phyloP scores from a whole-genome alignment of 305 asterid genomes.

The Withania somnifera region DNA sequence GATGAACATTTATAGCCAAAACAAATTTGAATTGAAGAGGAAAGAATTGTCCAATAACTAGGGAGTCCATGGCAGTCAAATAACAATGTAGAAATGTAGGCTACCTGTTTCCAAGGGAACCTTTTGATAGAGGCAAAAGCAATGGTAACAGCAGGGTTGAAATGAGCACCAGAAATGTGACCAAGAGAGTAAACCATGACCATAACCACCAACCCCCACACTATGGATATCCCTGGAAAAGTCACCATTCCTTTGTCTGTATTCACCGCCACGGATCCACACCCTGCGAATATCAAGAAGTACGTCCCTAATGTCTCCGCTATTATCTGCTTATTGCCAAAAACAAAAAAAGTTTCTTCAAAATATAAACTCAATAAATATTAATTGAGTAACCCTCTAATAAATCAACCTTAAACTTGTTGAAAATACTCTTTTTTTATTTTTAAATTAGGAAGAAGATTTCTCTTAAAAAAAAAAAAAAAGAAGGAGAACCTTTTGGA shows the following conservation, averaged over 20 bases:
- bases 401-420: too few species aligned
- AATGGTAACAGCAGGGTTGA: constrained; percentile 40
- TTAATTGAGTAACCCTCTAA: too few species aligned
- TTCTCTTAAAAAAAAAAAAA: background rate
- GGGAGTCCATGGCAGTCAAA: too few species aligned
- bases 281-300: constrained; percentile 35
- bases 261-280: constrained; percentile 29
- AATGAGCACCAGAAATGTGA: constrained; percentile 44
- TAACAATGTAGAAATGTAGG: too few species aligned
- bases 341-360: too few species aligned
- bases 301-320: constrained; percentile 39
- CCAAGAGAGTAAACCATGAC: constrained; percentile 38
- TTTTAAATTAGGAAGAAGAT: too few species aligned
- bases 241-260: constrained; percentile 21
- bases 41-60: too few species aligned
- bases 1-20: too few species aligned
- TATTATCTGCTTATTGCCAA: constrained; percentile 13
- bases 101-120: constrained; percentile 42
- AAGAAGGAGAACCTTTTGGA: constrained; percentile 40
- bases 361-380: too few species aligned
- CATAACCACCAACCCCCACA: constrained; percentile 42
- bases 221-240: constrained; percentile 23
- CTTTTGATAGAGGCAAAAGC: constrained; percentile 39
- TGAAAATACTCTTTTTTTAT: too few species aligned
- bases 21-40: too few species aligned